Base-by-base conservation (phyloP, 768 basidiomycete species). In the Sarcomyxa edulis region DNA sequence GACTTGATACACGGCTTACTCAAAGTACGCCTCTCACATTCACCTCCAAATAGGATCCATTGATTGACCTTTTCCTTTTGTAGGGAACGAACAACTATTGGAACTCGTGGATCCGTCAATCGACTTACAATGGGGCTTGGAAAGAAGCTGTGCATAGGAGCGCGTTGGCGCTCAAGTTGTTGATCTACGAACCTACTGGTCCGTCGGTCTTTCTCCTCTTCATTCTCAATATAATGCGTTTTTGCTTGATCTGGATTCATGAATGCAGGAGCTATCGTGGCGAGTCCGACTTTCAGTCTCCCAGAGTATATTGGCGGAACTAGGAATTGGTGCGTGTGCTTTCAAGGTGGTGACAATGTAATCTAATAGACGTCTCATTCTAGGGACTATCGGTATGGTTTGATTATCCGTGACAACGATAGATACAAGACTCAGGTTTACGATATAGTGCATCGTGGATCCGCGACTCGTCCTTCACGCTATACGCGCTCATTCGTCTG, bases 391-490 rank as follows among this genome's bases (percentile, higher is more conserved):
- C 71, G 82, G 68, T 81, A 50, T 19, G 53, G n/a, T 47, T 14
- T 36, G 12, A 16, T 20, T 8, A 16, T 18, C 45, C n/a, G n/a
- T 1, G 15, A 27, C 29, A 23, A 36, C 11, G 8, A 19, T 27
- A 16, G 18, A 11, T 42, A 22, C 12, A 8, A 21, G 7, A 6
- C 15, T 39, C 14, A 45, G 7, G 19, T 26, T 18, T 15, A 10
- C 21, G 25, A 18, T 37, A 18, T 44, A 84, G 85, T 15, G 81
- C 80, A 3, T 87, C 84, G 1, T 91, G 88, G 87, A 90, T 97
- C 52, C 81, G 95, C n/a, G 95, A 99, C 53, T 84, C 92, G 0
- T 89, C 87, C 0, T 99, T 99, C 68, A 92, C 91, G 1, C 73
- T 98, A 5, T 99, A 98, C 53, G 95, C 94, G 0, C 72, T 97